Conservation (phyloP, 2,329 filamentous ascomycete genomes). For the Ophiostoma ulmi region DNA sequence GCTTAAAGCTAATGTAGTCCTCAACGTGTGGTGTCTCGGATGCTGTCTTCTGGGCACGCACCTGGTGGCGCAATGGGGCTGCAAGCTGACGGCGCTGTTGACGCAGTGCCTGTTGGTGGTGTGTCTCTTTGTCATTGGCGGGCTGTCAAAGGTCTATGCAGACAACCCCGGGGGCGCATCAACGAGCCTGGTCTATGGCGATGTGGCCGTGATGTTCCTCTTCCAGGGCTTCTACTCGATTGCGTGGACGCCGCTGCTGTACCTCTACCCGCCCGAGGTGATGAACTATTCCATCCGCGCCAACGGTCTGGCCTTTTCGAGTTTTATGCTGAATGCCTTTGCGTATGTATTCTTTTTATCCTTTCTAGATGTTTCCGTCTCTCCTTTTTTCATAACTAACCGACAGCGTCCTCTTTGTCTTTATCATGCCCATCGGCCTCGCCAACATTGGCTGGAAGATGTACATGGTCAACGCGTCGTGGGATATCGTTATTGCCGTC, state of each 20-base stretch:
- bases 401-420: constrained; percentile 22
- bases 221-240: constrained; percentile 44
- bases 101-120: constrained; percentile 37
- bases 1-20: constrained; percentile 45
- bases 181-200: constrained; percentile 43
- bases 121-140: constrained; percentile 47
- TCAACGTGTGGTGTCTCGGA: constrained; percentile 47
- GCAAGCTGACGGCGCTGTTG: constrained; percentile 38
- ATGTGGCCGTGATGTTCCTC: constrained; percentile 46
- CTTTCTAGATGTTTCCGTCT: constrained; percentile 19
- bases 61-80: constrained; percentile 40
- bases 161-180: constrained; percentile 47
- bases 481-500: constrained; percentile 38
- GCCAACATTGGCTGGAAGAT: constrained; percentile 42
- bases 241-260: constrained; percentile 47
- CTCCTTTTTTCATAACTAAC: not conserved
- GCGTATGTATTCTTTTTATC: not conserved
- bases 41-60: constrained; percentile 45
- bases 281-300: constrained; percentile 47
- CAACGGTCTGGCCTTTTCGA: constrained; percentile 41
- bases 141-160: constrained; percentile 39
- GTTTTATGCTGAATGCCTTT: constrained; percentile 25
- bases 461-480: constrained; percentile 45
- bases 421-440: constrained; percentile 41
- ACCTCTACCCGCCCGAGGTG: constrained; percentile 53